Percentiles rank a stretch among this genome's conserved stretches.
Evolutionary conservation across 805 yeast genomes (phyloP).

Genomic region (Vanderwaltozyma polyspora): DNA sequence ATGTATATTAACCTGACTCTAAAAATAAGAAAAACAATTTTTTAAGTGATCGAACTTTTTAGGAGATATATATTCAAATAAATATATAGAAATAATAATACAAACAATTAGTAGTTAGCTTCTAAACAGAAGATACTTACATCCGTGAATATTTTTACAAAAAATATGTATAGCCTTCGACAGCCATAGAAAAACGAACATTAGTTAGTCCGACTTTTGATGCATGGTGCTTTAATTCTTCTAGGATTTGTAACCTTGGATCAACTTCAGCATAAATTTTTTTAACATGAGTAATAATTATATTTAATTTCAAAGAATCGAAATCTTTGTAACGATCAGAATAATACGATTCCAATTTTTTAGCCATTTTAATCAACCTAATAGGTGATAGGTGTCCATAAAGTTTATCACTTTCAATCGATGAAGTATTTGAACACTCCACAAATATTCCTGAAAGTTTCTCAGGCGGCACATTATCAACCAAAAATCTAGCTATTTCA

Average conservation of each 20-base stretch:
- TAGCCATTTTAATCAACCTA: slow-evolving; percentile 35
- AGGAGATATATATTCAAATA: too few relatives aligned
- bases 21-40: too few relatives aligned
- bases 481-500: slow-evolving; percentile 47
- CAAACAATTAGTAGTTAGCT: too few relatives aligned
- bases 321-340: too few relatives aligned
- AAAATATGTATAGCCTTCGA: slow-evolving; percentile 15
- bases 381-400: slow-evolving; percentile 83
- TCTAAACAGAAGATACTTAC: too few relatives aligned
- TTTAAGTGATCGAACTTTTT: too few relatives aligned
- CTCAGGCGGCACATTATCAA: slow-evolving; percentile 32
- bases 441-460: slow-evolving; percentile 47
- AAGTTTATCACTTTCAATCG: slow-evolving; percentile 36
- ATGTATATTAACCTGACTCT: too few relatives aligned
- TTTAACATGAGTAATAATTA: slow-evolving; percentile 43
- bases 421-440: slow-evolving; percentile 60
- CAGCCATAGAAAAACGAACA: slow-evolving; percentile 19
- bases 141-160: too few relatives aligned
- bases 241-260: slow-evolving; percentile 46
- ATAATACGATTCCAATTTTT: slow-evolving; percentile 31
- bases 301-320: too few relatives aligned
- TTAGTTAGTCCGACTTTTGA: slow-evolving; percentile 28
- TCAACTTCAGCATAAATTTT: slow-evolving; percentile 32
- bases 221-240: slow-evolving; percentile 36
- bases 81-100: too few relatives aligned